A percentile compares a stretch with the other conserved stretches of the same genome.
phyloP scores from a whole-genome alignment of 352 stramenopile species.

The Saprolegnia parasitica region DNA sequence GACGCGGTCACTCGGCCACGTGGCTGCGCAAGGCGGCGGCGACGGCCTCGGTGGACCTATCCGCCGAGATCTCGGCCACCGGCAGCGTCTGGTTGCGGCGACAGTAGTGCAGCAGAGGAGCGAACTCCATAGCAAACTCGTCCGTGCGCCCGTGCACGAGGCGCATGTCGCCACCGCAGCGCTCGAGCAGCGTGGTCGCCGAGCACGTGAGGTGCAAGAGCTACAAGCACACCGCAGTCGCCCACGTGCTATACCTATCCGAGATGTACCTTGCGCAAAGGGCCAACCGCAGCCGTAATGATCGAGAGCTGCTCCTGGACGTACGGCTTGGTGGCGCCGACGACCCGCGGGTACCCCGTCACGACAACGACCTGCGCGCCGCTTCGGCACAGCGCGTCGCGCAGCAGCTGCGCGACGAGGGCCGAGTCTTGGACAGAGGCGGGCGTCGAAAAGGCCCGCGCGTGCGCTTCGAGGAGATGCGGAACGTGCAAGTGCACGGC shows the following conservation, averaged over 20 bases:
- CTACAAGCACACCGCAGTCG: neutral
- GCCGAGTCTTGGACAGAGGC: neutral
- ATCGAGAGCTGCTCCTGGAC: constrained; percentile 8
- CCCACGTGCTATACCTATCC: neutral
- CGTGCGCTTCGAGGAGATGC: neutral
- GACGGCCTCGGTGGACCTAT: neutral
- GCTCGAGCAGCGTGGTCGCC: neutral
- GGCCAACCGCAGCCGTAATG: neutral
- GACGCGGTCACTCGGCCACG: neutral
- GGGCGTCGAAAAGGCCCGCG: neutral
- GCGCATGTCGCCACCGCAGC: neutral
- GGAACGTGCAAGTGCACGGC: constrained; percentile 10
- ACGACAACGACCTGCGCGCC: neutral
- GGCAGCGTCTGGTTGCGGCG: neutral
- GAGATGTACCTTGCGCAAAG: constrained; percentile 2
- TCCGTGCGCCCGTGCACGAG: constrained; percentile 8
- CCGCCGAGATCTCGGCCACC: neutral
- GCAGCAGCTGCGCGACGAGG: constrained; percentile 1
- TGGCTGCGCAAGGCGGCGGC: neutral
- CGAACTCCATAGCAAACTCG: constrained; percentile 1
- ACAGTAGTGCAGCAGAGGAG: neutral
- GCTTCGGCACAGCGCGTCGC: neutral
- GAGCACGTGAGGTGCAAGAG: constrained; percentile 13
- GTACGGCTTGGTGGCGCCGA: constrained; percentile 17
- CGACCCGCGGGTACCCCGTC: constrained; percentile 11